These are phyloP conservation scores for Hyaloscypha bicolor DNA, from an alignment of 495 filamentous ascomycete species.

Conservation along the genomic window DNA sequence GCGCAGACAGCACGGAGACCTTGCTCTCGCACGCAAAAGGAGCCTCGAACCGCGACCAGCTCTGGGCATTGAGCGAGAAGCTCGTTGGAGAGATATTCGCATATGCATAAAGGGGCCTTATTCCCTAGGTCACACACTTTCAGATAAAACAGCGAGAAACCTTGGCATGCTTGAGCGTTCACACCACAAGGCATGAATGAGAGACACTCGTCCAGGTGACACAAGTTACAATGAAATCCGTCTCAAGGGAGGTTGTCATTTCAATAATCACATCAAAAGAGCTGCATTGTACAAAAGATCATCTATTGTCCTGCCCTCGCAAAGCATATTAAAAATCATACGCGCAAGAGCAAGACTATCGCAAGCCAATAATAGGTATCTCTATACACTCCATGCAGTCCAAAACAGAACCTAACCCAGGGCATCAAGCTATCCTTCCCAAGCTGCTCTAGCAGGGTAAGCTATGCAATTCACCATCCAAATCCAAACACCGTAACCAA, in stretches of 20 bases:
- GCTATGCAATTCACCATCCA: slow-evolving; percentile 25
- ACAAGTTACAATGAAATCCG: no score
- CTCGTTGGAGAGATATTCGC: slow-evolving; percentile 17
- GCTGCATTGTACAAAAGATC: neutral
- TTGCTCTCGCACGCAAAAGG: slow-evolving; percentile 1
- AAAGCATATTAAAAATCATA: neutral
- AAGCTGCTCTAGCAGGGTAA: slow-evolving; percentile 18
- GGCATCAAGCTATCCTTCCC: slow-evolving; percentile 34
- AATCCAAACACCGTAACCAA: slow-evolving; percentile 11
- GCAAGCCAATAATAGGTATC: neutral
- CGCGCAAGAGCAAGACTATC: slow-evolving; percentile 2
- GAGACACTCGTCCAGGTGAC: no score
- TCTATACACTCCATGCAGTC: neutral
- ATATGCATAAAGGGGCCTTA: neutral
- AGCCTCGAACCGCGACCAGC: slow-evolving; percentile 10
- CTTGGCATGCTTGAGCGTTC: no score
- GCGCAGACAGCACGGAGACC: neutral
- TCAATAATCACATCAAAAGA: no score
- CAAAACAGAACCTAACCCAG: neutral
- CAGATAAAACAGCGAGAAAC: no score
- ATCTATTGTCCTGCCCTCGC: neutral
- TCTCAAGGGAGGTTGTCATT: no score
- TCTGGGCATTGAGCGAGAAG: slow-evolving; percentile 19
- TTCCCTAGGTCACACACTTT: no score
- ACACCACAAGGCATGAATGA: no score